phyloP scores from a whole-genome alignment of 2,329 filamentous ascomycete genomes.

The Phyllosticta paracitricarpa region DNA sequence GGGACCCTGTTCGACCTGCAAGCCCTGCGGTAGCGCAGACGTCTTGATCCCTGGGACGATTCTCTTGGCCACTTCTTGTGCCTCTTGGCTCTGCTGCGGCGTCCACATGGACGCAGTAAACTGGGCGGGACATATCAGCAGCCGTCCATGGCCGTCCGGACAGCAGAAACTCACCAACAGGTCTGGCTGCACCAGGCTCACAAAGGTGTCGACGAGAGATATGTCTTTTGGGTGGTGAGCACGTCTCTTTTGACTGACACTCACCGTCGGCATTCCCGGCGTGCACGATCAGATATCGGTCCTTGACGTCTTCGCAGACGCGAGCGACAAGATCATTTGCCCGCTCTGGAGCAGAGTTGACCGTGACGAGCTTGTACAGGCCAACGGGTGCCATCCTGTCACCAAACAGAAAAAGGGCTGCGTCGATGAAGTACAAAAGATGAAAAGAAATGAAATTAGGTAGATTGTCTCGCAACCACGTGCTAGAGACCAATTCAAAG shows the following conservation, averaged over 20 bases:
- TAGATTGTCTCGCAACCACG: no score
- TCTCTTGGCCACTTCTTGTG: constrained; percentile 35
- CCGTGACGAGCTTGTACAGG: constrained; percentile 54
- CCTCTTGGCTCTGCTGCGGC: constrained; percentile 37
- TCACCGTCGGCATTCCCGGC: constrained; percentile 52
- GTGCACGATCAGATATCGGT: constrained; percentile 53
- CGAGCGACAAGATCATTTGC: constrained; percentile 53
- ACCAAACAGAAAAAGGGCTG: not conserved
- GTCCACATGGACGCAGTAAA: constrained; percentile 55
- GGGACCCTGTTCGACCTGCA: constrained; percentile 44
- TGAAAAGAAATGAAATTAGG: no score
- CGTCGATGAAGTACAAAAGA: not conserved
- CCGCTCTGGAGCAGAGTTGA: constrained; percentile 58
- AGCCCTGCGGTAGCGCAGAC: constrained; percentile 43
- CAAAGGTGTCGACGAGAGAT: constrained; percentile 40
- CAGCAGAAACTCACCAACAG: constrained; percentile 37
- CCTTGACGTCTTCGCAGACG: constrained; percentile 51
- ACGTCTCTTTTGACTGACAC: constrained; percentile 14
- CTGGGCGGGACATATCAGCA: constrained; percentile 22
- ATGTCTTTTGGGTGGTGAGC: constrained; percentile 32
- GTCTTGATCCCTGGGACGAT: constrained; percentile 41
- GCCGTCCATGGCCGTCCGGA: not conserved
- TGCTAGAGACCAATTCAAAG: no score
- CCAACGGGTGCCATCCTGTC: constrained; percentile 23
- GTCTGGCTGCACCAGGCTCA: constrained; percentile 43